A percentile compares a stretch with the other conserved stretches of the same genome.
phyloP scores from a whole-genome alignment of 2,329 filamentous ascomycete species.

The Talaromyces sp. region DNA sequence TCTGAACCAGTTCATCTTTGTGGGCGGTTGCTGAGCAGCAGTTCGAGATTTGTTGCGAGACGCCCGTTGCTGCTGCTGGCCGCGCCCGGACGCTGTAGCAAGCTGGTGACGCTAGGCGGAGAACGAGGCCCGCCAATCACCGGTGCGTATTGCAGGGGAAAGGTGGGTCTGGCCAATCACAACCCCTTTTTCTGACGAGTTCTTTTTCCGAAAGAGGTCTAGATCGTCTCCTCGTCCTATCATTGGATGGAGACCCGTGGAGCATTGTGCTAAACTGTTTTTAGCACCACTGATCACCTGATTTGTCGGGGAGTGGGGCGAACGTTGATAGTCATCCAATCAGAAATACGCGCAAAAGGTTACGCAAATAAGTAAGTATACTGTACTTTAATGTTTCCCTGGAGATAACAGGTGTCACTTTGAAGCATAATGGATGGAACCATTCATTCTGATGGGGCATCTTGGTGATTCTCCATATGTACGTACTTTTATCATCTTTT shows the following conservation, averaged over 20 bases:
- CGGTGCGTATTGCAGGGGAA: background rate
- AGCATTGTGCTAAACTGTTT: background rate
- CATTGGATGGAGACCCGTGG: too few relatives aligned
- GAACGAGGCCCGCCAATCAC: background rate
- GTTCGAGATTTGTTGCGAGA: background rate
- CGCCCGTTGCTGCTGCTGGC: background rate
- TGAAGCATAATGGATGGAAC: too few relatives aligned
- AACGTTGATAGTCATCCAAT: background rate
- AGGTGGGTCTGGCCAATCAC: background rate
- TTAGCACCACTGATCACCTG: background rate
- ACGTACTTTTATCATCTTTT: too few relatives aligned
- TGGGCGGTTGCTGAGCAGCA: background rate
- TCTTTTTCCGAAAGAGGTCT: background rate
- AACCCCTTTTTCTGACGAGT: background rate
- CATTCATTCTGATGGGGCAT: too few relatives aligned
- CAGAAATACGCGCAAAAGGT: too few relatives aligned
- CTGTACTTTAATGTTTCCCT: too few relatives aligned
- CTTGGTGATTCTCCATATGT: too few relatives aligned
- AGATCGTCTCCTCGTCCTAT: too few relatives aligned
- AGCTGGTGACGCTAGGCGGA: background rate
- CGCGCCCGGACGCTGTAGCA: background rate
- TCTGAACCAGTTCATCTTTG: conserved; percentile 1
- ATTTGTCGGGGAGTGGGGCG: background rate
- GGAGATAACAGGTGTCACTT: too few relatives aligned
- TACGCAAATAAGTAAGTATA: too few relatives aligned